Conservation (phyloP, 1,284 basidiomycete genomes). For the Sphagnurus paluster region DNA sequence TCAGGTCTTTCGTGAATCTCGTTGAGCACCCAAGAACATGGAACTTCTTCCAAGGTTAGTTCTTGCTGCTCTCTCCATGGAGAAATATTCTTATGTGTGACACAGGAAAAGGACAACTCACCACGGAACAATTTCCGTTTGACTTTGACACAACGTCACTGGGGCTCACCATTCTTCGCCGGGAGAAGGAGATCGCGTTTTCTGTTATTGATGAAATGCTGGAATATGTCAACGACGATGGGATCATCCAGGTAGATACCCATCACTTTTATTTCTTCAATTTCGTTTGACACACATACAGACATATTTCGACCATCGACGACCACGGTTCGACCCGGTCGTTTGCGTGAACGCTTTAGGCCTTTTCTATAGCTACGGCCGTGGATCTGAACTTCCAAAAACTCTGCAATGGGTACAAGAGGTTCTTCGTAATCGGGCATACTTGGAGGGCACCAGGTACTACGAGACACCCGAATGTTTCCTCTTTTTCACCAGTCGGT, state of each 20-base stretch:
- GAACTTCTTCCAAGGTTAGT: constrained; percentile 55
- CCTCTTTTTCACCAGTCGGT: constrained; percentile 52
- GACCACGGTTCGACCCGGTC: constrained; percentile 53
- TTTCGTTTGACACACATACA: constrained; percentile 20
- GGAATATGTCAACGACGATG: constrained; percentile 46
- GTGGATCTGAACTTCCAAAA: constrained; percentile 44
- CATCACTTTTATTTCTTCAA: not conserved
- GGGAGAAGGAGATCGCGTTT: constrained; percentile 33
- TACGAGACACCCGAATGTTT: constrained; percentile 55
- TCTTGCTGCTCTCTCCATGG: not conserved
- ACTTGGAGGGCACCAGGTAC: constrained; percentile 56
- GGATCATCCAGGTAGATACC: constrained; percentile 43
- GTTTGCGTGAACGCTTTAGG: constrained; percentile 53
- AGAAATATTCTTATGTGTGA: not conserved
- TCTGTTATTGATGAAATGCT: constrained; percentile 58
- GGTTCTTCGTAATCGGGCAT: constrained; percentile 51
- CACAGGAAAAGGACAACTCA: constrained; percentile 39
- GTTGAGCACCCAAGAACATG: constrained; percentile 44
- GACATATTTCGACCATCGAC: constrained; percentile 55
- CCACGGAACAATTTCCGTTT: constrained; percentile 44
- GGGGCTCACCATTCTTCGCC: constrained; percentile 40
- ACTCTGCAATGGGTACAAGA: constrained; percentile 53
- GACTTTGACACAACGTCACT: constrained; percentile 57
- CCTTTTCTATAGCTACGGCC: constrained; percentile 50
- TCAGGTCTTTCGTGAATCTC: constrained; percentile 41